Evolutionary conservation across 305 asterid species (phyloP).

Genomic region (Rubia balearica): DNA sequence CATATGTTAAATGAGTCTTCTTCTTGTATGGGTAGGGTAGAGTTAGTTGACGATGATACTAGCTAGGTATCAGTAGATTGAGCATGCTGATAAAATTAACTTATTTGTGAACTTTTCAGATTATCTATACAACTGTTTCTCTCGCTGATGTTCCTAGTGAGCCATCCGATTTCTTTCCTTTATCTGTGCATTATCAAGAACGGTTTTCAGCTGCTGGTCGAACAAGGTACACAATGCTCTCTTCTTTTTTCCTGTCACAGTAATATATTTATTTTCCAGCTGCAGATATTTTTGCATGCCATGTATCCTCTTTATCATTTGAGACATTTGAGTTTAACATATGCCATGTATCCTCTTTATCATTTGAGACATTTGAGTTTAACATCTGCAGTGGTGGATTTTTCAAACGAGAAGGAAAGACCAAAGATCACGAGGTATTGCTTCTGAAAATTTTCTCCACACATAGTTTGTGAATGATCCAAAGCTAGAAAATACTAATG

Average conservation of each 20-base stretch:
- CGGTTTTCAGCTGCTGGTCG: slow-evolving; percentile 96
- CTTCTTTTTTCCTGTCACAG: background rate
- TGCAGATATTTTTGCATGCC: slow-evolving; percentile 1
- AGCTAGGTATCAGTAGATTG: background rate
- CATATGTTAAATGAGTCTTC: background rate
- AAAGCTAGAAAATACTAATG: background rate
- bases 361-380: slow-evolving; percentile 23
- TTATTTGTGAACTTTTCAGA: slow-evolving; percentile 34
- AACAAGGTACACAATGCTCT: slow-evolving; percentile 46
- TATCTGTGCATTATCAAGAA: slow-evolving; percentile 90
- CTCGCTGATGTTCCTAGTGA: slow-evolving; percentile 82
- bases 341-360: slow-evolving; percentile 21
- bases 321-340: slow-evolving; percentile 24
- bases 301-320: slow-evolving; percentile 16
- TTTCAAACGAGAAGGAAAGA: slow-evolving; percentile 91
- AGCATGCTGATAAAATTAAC: slow-evolving; percentile 4
- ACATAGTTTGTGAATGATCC: background rate
- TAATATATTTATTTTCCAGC: background rate
- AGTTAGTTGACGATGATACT: background rate
- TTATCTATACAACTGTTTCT: slow-evolving; percentile 88
- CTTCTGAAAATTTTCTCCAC: slow-evolving; percentile 9
- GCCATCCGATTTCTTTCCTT: slow-evolving; percentile 96
- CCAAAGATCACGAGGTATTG: slow-evolving; percentile 93
- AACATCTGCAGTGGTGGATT: slow-evolving; percentile 73
- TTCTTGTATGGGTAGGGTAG: background rate